Evolutionary conservation across 2,329 filamentous ascomycete genomes (phyloP).

Genomic region (Fusarium setosum): DNA sequence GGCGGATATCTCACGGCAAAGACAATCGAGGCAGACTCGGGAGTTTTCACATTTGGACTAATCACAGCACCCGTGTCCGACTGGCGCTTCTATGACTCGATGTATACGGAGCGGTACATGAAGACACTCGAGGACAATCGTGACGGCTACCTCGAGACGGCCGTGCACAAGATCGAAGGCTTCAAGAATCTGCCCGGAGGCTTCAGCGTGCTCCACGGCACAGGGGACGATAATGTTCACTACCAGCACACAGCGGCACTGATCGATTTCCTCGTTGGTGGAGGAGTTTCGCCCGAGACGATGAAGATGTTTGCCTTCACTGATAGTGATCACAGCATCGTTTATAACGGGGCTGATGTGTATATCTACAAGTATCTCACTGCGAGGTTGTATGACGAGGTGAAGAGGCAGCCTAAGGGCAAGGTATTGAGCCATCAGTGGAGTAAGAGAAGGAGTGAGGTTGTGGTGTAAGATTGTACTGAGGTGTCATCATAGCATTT

Average conservation of each 20-base stretch:
- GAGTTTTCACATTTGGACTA: slow-evolving; percentile 70
- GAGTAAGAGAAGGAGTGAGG: slow-evolving; percentile 38
- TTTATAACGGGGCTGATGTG: slow-evolving; percentile 63
- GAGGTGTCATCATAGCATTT: no score
- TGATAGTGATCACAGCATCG: slow-evolving; percentile 72
- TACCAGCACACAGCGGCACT: slow-evolving; percentile 74
- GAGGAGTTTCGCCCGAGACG: slow-evolving; percentile 68
- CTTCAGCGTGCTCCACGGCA: slow-evolving; percentile 73
- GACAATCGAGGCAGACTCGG: slow-evolving; percentile 71
- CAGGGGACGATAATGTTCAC: slow-evolving; percentile 78
- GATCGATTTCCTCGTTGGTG: slow-evolving; percentile 69
- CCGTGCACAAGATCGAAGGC: slow-evolving; percentile 66
- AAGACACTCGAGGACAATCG: slow-evolving; percentile 68
- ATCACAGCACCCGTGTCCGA: slow-evolving; percentile 75
- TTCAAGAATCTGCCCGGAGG: slow-evolving; percentile 72
- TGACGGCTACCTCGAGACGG: slow-evolving; percentile 69
- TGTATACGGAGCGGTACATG: slow-evolving; percentile 82
- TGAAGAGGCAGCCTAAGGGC: slow-evolving; percentile 59
- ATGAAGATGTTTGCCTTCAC: slow-evolving; percentile 74
- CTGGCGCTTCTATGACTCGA: slow-evolving; percentile 77
- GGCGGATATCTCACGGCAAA: slow-evolving; percentile 76
- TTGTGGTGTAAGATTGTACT: background rate
- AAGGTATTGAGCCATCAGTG: slow-evolving; percentile 48
- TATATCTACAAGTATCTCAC: slow-evolving; percentile 74
- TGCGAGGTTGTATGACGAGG: slow-evolving; percentile 70